Percentiles rank a stretch among this genome's conserved stretches.
Conservation (phyloP, 2,329 filamentous ascomycete genomes). For the Aspergillus jensenii region DNA sequence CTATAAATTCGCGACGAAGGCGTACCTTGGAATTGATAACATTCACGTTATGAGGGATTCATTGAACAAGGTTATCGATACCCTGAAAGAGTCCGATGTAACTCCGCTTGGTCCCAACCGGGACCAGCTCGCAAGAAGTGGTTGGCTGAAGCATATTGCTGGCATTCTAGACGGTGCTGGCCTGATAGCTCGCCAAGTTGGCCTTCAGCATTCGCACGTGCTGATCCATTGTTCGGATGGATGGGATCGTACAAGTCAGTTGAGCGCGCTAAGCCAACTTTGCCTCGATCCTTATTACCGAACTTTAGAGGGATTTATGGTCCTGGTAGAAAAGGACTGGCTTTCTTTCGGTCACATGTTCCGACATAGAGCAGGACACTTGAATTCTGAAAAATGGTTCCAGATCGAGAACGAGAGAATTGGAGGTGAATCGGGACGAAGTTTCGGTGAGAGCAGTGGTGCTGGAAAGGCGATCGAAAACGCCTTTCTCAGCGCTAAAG, state of each 20-base stretch:
- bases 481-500: constrained; percentile 78
- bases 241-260: constrained; percentile 95
- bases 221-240: constrained; percentile 97
- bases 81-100: constrained; percentile 88
- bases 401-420: constrained; percentile 76
- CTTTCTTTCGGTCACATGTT: constrained; percentile 98
- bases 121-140: constrained; percentile 77
- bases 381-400: constrained; percentile 95
- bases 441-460: constrained; percentile 42
- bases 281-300: constrained; percentile 95
- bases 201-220: constrained; percentile 89
- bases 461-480: constrained; percentile 78
- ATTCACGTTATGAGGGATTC: constrained; percentile 98
- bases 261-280: constrained; percentile 86
- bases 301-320: constrained; percentile 90
- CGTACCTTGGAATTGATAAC: constrained; percentile 94
- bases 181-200: constrained; percentile 82
- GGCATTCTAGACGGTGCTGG: constrained; percentile 80
- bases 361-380: constrained; percentile 80
- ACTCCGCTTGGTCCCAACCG: constrained; percentile 77
- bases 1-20: constrained; percentile 88
- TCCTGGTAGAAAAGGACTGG: constrained; percentile 96
- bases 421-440: constrained; percentile 52
- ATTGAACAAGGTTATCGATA: constrained; percentile 80
- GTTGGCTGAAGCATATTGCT: constrained; percentile 87